These are phyloP conservation scores for Phaeosphaeria sp. DNA, from an alignment of 2,329 filamentous ascomycete genomes.

Conservation along the genomic window DNA sequence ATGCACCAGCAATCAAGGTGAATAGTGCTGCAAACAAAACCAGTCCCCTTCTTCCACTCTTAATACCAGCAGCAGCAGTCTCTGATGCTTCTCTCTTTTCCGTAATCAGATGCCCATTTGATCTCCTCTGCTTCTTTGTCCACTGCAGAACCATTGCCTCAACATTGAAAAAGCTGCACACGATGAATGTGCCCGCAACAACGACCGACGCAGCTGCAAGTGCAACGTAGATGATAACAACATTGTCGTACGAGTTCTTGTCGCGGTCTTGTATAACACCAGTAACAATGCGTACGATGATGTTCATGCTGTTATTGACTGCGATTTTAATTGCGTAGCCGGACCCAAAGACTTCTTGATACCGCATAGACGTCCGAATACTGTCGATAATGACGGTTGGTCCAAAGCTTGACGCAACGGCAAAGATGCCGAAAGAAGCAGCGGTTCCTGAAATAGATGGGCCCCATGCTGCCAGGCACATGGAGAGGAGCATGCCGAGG, in stretches of 20 bases:
- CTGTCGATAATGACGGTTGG: constrained; percentile 67
- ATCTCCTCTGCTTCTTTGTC: constrained; percentile 61
- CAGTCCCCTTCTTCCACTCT: constrained; percentile 50
- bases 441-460: constrained; percentile 59
- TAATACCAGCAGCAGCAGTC: constrained; percentile 34
- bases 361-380: constrained; percentile 66
- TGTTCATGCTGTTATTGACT: constrained; percentile 69
- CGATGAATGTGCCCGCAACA: constrained; percentile 52
- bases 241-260: constrained; percentile 62
- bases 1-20: constrained; percentile 59
- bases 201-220: constrained; percentile 59
- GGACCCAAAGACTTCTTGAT: constrained; percentile 65
- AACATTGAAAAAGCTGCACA: constrained; percentile 47
- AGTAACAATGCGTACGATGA: constrained; percentile 64
- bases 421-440: constrained; percentile 66
- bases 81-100: constrained; percentile 52
- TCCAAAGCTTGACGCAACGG: constrained; percentile 61
- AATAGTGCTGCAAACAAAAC: constrained; percentile 54
- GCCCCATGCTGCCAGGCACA: constrained; percentile 63
- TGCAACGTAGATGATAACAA: constrained; percentile 63
- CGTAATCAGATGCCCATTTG: constrained; percentile 53
- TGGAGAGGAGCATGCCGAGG: constrained; percentile 59
- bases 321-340: constrained; percentile 67
- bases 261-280: constrained; percentile 66
- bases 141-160: constrained; percentile 62